Evolutionary conservation across 768 basidiomycete genomes (phyloP), one percentile per base, ranked within the genome.

Genomic region (Rhizopogon vesiculosus): DNA sequence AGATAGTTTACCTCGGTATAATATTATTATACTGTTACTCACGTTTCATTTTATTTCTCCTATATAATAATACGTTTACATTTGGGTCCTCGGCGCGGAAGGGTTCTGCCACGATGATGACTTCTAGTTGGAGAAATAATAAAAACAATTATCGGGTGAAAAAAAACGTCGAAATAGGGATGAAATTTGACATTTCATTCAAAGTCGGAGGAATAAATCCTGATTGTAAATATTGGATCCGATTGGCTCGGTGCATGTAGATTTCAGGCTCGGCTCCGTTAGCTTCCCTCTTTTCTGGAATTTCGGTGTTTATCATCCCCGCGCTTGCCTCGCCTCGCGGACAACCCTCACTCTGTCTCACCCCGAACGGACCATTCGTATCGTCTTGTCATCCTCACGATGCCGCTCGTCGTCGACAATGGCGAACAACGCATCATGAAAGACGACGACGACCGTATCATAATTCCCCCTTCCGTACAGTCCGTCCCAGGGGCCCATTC

Each of bases 241-340:
- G 83, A 83, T 83, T 83, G 83, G 80, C 59, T 81, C 83, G 83
- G 82, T 82, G 76, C 74, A 75, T 76, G 72, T 74, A 49, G 48
- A 68, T 68, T 67, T 65, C 68, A 72, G 66, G 72, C 70, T 78
- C 75, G 77, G 76, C 69, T 73, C 73, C 73, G 72, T 72, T 62
- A 64, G 60, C 57, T 62, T 66, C 70, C 67, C 69, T 73, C 68
- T 72, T 65, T 62, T 78, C 77, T 77, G 76, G 69, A 70, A 66
- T 73, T 77, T 61, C 61, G 56, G 56, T 60, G 59, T 75, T 77
- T 77, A 79, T 77, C 82, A 77, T 77, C 80, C 81, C 84, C 84
- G 84, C 83, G 79, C 77, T 78, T 77, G 77, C 77, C 76, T 80
- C 78, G 74, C 80, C 69, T 72, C 73, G 79, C 82, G 80, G 79